Percentiles rank a stretch among this genome's conserved stretches.
These are phyloP conservation scores for Blastocrithidia nonstop DNA, from an alignment of 208 protist genomes.

Conservation along the genomic window DNA sequence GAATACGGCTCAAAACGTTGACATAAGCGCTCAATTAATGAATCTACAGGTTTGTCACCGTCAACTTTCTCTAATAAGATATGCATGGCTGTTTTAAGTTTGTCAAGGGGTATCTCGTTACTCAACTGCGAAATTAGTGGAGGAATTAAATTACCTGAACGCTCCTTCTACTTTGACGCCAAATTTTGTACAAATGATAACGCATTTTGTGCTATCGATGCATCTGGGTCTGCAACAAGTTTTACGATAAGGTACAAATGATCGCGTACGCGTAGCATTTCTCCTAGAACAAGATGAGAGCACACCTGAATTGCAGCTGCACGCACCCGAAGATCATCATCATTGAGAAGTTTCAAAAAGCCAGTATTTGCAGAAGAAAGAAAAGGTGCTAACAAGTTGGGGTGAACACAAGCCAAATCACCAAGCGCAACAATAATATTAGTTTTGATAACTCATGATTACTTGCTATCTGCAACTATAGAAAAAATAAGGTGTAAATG, in stretches of 20 bases:
- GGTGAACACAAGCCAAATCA: slow-evolving; percentile 80
- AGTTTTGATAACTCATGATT: slow-evolving; percentile 79
- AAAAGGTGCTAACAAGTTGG: slow-evolving; percentile 70
- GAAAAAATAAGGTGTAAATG: slow-evolving; percentile 68
- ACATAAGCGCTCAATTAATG: slow-evolving; percentile 73
- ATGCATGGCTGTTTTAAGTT: slow-evolving; percentile 74
- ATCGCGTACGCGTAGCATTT: slow-evolving; percentile 82
- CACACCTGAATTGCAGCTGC: slow-evolving; percentile 85
- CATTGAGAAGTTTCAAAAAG: slow-evolving; percentile 72
- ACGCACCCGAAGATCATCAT: slow-evolving; percentile 74
- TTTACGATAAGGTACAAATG: slow-evolving; percentile 77
- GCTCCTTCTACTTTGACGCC: slow-evolving; percentile 78
- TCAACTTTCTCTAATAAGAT: slow-evolving; percentile 76
- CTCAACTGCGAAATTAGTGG: slow-evolving; percentile 65
- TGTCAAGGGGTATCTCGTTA: slow-evolving; percentile 54
- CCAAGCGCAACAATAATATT: slow-evolving; percentile 79
- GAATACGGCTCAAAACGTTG: slow-evolving; percentile 72
- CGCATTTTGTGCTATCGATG: slow-evolving; percentile 69
- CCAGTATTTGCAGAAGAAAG: slow-evolving; percentile 51
- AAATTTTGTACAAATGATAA: slow-evolving; percentile 82
- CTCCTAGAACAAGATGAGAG: slow-evolving; percentile 76
- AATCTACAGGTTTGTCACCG: slow-evolving; percentile 80
- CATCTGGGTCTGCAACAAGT: slow-evolving; percentile 76
- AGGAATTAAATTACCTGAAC: slow-evolving; percentile 79
- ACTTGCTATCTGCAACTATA: slow-evolving; percentile 48